A percentile compares a stretch with the other conserved stretches of the same genome.
phyloP scores from a whole-genome alignment of 2,329 filamentous ascomycete species.

The Aureobasidium mangrovei region DNA sequence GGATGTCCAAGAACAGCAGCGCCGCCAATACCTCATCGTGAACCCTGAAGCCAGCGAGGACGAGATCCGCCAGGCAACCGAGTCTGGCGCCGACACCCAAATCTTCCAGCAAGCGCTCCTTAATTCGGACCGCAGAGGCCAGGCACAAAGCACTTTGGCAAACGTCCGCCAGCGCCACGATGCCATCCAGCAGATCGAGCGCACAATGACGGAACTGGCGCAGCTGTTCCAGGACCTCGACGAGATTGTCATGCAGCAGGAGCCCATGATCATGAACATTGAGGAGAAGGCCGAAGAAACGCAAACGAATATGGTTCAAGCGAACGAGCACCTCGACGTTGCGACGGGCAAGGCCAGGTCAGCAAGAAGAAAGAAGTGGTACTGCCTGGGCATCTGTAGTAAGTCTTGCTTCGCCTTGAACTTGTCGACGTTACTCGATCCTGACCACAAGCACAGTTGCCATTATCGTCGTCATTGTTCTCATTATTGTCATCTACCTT shows the following conservation, averaged over 20 bases:
- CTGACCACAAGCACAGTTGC: slow-evolving; percentile 17
- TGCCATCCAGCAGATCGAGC: slow-evolving; percentile 85
- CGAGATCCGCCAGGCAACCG: slow-evolving; percentile 69
- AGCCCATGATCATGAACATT: slow-evolving; percentile 68
- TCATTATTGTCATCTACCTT: slow-evolving; percentile 31
- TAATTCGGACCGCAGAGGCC: slow-evolving; percentile 69
- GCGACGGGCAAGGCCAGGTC: slow-evolving; percentile 73
- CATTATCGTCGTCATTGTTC: slow-evolving; percentile 29
- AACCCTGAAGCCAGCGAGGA: slow-evolving; percentile 68
- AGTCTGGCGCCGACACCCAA: slow-evolving; percentile 62
- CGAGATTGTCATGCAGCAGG: slow-evolving; percentile 76
- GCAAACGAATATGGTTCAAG: slow-evolving; percentile 73
- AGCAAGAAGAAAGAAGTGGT: slow-evolving; percentile 93
- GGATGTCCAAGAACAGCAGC: slow-evolving; percentile 73
- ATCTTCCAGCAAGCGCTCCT: slow-evolving; percentile 84
- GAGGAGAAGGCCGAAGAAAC: slow-evolving; percentile 83
- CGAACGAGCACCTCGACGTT: slow-evolving; percentile 71
- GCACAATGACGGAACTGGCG: slow-evolving; percentile 77
- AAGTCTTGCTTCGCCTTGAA: slow-evolving; percentile 29
- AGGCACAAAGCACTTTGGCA: slow-evolving; percentile 68
- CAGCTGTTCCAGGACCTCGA: slow-evolving; percentile 88
- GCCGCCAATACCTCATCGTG: slow-evolving; percentile 84
- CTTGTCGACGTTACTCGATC: slow-evolving; percentile 3
- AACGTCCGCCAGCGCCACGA: slow-evolving; percentile 77
- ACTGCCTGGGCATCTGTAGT: slow-evolving; percentile 68